Percentiles rank a stretch among this genome's conserved stretches.
Evolutionary conservation across 345 rosid species (phyloP).

Genomic region (Salix koriyanagi): DNA sequence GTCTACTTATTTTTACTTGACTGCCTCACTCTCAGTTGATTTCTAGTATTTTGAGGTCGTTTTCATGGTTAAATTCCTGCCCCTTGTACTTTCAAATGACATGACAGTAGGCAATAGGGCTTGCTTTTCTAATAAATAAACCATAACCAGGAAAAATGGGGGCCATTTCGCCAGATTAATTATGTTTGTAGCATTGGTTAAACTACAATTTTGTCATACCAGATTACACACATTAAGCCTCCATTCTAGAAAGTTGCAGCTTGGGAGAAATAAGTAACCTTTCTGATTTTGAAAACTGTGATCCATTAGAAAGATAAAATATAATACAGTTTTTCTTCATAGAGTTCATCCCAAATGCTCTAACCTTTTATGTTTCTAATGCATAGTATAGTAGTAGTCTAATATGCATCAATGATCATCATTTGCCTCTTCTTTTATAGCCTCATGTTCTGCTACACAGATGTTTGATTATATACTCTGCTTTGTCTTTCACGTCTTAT

Average conservation of each 20-base stretch:
- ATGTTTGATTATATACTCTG: background rate
- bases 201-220: background rate
- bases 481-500: constrained; percentile 4
- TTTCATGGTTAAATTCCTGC: background rate
- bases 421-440: background rate
- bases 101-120: background rate
- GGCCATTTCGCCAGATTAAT: background rate
- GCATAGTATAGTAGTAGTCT: background rate
- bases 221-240: background rate
- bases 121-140: background rate
- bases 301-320: background rate
- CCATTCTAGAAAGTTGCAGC: background rate
- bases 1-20: constrained; percentile 8
- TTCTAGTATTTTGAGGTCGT: background rate
- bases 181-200: background rate
- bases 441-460: background rate
- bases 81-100: background rate
- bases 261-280: background rate
- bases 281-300: background rate
- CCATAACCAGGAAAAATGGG: background rate
- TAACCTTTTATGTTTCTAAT: background rate
- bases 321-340: background rate
- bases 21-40: background rate
- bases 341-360: background rate
- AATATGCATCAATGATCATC: background rate